These are phyloP conservation scores for Ophiocordyceps camponoti-leonardi DNA, from an alignment of 2,329 filamentous ascomycete species.

Conservation along the genomic window DNA sequence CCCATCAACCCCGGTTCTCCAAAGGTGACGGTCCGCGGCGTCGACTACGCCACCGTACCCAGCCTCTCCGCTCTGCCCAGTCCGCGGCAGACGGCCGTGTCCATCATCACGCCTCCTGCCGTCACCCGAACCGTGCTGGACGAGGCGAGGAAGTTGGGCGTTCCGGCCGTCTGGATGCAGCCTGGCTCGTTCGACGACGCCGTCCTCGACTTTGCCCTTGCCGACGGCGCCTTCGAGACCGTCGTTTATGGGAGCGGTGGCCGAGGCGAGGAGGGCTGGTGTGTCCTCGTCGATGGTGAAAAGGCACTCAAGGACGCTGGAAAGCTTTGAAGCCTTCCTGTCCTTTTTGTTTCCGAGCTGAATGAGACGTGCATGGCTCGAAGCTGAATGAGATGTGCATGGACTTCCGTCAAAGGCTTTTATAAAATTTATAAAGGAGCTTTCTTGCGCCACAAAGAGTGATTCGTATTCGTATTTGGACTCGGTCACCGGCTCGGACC, in stretches of 20 bases:
- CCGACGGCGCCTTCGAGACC: slow-evolving; percentile 44
- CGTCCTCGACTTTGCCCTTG: slow-evolving; percentile 50
- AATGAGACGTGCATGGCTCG: no score
- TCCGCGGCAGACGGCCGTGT: slow-evolving; percentile 57
- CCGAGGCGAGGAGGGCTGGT: slow-evolving; percentile 60
- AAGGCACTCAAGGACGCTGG: slow-evolving; percentile 37
- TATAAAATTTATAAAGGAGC: not conserved
- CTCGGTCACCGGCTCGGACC: not conserved
- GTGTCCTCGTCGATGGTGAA: slow-evolving; percentile 73
- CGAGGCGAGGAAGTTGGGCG: slow-evolving; percentile 58
- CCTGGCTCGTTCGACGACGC: slow-evolving; percentile 73
- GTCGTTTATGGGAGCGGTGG: slow-evolving; percentile 52
- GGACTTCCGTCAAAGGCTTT: no score
- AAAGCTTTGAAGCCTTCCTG: slow-evolving; percentile 21
- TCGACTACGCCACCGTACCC: slow-evolving; percentile 44
- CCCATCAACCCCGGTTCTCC: slow-evolving; percentile 65
- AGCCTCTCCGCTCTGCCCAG: slow-evolving; percentile 47
- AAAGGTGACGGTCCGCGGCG: slow-evolving; percentile 41
- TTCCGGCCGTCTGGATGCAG: slow-evolving; percentile 73
- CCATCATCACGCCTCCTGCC: slow-evolving; percentile 71
- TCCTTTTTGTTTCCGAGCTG: no score
- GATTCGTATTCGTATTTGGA: not conserved
- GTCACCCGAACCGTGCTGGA: slow-evolving; percentile 58
- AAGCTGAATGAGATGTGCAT: no score
- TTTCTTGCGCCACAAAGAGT: not conserved